Percentiles rank a stretch among this genome's conserved stretches.
These are phyloP conservation scores for Cutaneotrichosporon sp. DNA, from an alignment of 1,284 basidiomycete genomes.

Conservation along the genomic window DNA sequence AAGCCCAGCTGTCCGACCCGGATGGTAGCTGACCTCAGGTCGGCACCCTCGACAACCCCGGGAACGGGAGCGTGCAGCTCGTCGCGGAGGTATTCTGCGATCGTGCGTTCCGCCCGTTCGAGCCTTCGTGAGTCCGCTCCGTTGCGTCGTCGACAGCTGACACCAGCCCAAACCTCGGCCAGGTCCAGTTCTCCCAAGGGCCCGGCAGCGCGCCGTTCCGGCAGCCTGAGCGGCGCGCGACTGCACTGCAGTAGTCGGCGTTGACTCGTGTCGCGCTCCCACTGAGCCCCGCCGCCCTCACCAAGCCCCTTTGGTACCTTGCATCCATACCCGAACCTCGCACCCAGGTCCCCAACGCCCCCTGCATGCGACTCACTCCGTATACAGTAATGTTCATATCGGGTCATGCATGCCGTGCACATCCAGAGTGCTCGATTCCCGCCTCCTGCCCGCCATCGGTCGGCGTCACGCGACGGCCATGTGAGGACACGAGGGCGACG, in stretches of 20 bases:
- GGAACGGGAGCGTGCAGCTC: conserved; percentile 9
- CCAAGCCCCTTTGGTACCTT: too few species aligned
- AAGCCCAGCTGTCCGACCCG: background rate
- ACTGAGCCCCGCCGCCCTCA: too few species aligned
- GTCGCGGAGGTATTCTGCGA: conserved; percentile 23
- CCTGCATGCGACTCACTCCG: too few species aligned
- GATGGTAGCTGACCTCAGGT: background rate
- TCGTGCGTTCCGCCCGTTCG: background rate
- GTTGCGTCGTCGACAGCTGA: background rate
- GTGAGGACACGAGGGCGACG: background rate
- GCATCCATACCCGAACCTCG: too few species aligned
- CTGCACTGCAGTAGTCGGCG: background rate
- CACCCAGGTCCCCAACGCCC: too few species aligned
- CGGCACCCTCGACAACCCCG: conserved; percentile 16
- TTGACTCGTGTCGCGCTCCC: too few species aligned
- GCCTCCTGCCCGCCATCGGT: too few species aligned
- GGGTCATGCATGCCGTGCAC: too few species aligned
- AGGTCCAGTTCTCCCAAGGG: background rate
- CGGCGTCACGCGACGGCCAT: too few species aligned
- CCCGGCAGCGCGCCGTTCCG: background rate
- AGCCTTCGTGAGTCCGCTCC: conserved; percentile 4
- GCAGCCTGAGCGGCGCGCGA: conserved; percentile 3
- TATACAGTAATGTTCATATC: too few species aligned
- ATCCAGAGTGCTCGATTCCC: too few species aligned
- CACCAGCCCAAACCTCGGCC: background rate